Base-by-base conservation (phyloP, 2,329 filamentous ascomycete species). In the Neofusicoccum umdonicola region DNA sequence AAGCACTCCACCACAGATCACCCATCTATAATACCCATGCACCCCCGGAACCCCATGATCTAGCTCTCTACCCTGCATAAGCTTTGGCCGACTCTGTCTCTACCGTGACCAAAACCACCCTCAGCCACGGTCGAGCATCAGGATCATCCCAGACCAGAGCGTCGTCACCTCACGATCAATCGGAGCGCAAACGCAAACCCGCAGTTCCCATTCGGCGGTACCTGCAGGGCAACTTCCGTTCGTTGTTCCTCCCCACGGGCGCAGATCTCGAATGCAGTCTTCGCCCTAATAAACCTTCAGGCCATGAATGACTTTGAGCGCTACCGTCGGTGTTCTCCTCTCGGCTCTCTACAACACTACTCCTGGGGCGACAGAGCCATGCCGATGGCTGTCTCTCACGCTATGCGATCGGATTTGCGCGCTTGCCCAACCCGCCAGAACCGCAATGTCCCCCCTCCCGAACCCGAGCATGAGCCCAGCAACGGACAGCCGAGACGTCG, bases 401-500 rank as follows among this genome's bases (percentile, higher is more conserved):
- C 58, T 5, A 57, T 65, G 64, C 48, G 58, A 35, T 42, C 50
- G 3, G 58, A 62, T 50, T 35, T 62, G 31, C 64, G 57, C 34
- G 8, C 27, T 17, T 57, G 50, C 19, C 64, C 64, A 48, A 45
- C 48, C 5, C 64, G 64, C 39, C 57, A 62, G 37, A 62, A 41
- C 44, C 64, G 64, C 41, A 56, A 41, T 35, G 13, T 34, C 4
- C 57, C 42, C 17, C 27, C 56, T 62, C 54, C 68, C 17, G 72
- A 76, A 17, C 65, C 72, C 45, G 79, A 81, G 15, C 15, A 48
- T 35, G 63, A 65, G 12, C n/a, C 63, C n/a, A 71, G 70, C 48
- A 79, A 80, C 56, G 73, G 71, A 35, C 72, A 74, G 17, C 70
- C 79, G 27, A 79, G 83, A 65, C 78, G 82, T 64, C 82, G 86